These are phyloP conservation scores for Corinectria fuckeliana DNA, from an alignment of 2,329 filamentous ascomycete genomes.

Conservation along the genomic window DNA sequence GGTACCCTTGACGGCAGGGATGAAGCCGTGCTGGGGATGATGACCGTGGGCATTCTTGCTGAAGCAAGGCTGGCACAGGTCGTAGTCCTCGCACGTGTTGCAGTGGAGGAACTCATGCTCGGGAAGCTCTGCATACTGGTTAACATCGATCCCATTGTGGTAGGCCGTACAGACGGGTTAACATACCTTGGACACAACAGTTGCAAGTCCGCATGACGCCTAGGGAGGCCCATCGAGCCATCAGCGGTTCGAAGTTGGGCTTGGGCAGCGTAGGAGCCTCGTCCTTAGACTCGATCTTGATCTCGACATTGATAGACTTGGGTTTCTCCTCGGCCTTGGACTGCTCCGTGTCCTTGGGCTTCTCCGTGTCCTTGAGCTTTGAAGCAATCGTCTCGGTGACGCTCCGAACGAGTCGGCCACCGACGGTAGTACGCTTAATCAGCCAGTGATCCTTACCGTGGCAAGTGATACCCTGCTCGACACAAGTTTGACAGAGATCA, in stretches of 20 bases:
- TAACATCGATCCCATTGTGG: slow-evolving; percentile 8
- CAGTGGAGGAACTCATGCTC: slow-evolving; percentile 88
- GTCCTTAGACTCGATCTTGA: slow-evolving; percentile 22
- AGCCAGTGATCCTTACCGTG: slow-evolving; percentile 85
- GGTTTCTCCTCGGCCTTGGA: slow-evolving; percentile 32
- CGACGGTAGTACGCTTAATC: slow-evolving; percentile 84
- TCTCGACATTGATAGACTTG: slow-evolving; percentile 15
- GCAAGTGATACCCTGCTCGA: slow-evolving; percentile 78
- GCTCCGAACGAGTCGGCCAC: slow-evolving; percentile 83
- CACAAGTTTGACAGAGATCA: slow-evolving; percentile 84
- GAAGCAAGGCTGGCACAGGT: slow-evolving; percentile 88
- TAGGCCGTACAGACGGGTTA: not conserved
- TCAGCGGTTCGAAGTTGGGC: slow-evolving; percentile 29
- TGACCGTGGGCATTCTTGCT: slow-evolving; percentile 81
- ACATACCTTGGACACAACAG: slow-evolving; percentile 58
- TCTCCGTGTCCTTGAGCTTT: slow-evolving; percentile 54
- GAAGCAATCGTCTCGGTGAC: slow-evolving; percentile 81
- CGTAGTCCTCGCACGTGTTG: slow-evolving; percentile 83
- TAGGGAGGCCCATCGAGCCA: slow-evolving; percentile 28
- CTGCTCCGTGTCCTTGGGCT: slow-evolving; percentile 31
- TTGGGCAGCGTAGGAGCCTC: slow-evolving; percentile 24
- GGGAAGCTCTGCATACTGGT: slow-evolving; percentile 61
- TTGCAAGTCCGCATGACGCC: slow-evolving; percentile 70
- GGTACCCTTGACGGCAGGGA: slow-evolving; percentile 68
- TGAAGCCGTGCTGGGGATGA: slow-evolving; percentile 85